These are phyloP conservation scores for Nicotiana paniculata DNA, from an alignment of 257 asterid genomes.

Conservation along the genomic window DNA sequence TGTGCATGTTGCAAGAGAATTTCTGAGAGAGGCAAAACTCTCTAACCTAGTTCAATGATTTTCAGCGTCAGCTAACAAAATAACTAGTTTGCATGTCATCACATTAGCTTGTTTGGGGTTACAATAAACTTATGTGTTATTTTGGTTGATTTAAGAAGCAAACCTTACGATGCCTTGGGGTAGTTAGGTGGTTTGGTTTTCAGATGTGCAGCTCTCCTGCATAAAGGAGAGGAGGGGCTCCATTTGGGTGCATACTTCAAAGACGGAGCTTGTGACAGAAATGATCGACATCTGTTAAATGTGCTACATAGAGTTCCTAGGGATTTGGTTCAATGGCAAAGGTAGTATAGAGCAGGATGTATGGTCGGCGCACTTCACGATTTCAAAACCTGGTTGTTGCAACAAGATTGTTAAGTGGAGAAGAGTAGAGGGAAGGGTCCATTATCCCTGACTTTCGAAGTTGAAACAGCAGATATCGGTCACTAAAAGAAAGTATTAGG, in stretches of 20 bases:
- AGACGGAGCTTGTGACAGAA: neutral
- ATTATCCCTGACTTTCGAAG: neutral
- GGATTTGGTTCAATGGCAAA: neutral
- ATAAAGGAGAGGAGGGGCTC: neutral
- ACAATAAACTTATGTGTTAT: neutral
- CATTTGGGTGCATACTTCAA: neutral
- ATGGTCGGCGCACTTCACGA: neutral
- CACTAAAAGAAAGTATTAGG: neutral
- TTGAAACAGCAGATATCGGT: neutral
- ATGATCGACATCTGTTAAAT: neutral
- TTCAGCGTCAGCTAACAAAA: neutral
- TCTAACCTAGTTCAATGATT: neutral
- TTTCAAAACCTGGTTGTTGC: neutral
- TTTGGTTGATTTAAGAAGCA: neutral
- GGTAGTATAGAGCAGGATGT: neutral
- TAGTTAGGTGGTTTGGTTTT: neutral
- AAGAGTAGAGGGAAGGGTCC: neutral
- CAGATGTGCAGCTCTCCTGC: neutral
- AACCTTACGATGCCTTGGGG: neutral
- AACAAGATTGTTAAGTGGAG: neutral
- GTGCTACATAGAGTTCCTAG: neutral
- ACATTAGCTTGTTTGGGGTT: neutral
- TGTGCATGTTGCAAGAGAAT: neutral
- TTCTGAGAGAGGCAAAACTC: neutral
- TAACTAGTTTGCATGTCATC: neutral